Evolutionary conservation across 495 filamentous ascomycete species (phyloP), one percentile per base, ranked within the genome.

Genomic region (Umbilicaria muhlenbergii): DNA sequence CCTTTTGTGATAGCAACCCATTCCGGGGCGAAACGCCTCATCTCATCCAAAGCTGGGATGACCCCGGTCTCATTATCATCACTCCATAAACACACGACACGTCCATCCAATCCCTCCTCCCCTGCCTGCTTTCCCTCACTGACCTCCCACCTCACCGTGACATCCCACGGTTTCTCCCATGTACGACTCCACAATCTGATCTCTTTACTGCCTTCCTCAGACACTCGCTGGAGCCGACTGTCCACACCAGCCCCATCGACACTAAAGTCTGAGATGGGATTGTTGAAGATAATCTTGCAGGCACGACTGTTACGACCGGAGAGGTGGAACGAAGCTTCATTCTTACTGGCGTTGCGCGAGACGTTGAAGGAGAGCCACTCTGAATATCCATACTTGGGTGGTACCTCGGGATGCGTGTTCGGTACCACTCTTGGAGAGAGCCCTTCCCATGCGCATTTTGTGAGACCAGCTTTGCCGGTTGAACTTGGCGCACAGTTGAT

Each of bases 41-140:
- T 73, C 62, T 98, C 91, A 50, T 91, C 83, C 31, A 91, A 69
- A 12, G 91, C 91, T 0, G 91, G 86, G 39, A 98, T 89, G 7
- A 68, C 62, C 3, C 78, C 80, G 10, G 58, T 55, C 11, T 62
- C 65, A 49, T 93, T 94, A 24, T 73, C 76, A 64, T 96, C 91
- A 51, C 78, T 83, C 91, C 91, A 98, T 13, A 84, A 59, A 65
- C 89, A 96, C 10, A 81, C 70, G 3, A 87, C 75, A 37, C 65
- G 68, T 0, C 87, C 88, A 46, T 74, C 71, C 39, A 89, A 56
- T 7, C 67, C 68, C 24, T 59, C 46, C 31, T 57, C 59, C n/a
- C 47, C 50, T 5, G 60, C 61, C 17, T 56, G 48, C 8, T 54
- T 39, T 31, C 48, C 45, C 15, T 47, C 45, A 3, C 58, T 54